Percentiles rank a stretch among this genome's conserved stretches.
These are phyloP conservation scores for Omphalotus olearius DNA, from an alignment of 1,284 basidiomycete species.

Conservation along the genomic window DNA sequence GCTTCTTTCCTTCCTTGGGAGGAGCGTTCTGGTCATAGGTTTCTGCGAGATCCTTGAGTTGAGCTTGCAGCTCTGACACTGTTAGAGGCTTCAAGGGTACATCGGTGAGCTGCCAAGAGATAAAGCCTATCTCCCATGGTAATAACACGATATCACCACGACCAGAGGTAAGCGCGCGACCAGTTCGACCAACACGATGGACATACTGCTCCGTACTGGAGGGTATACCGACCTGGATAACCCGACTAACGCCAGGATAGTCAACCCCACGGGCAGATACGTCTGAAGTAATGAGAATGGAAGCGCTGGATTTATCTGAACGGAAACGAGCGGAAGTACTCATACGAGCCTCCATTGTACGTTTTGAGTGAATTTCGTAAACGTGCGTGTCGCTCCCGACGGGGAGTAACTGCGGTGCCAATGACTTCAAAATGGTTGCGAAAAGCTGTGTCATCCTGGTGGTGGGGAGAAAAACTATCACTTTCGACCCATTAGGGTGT, in stretches of 20 bases:
- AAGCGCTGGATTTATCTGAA: slow-evolving; percentile 50
- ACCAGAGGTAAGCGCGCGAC: slow-evolving; percentile 62
- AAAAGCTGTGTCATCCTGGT: slow-evolving; percentile 85
- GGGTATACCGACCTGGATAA: slow-evolving; percentile 91
- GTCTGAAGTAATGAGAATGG: slow-evolving; percentile 83
- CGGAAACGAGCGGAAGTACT: slow-evolving; percentile 69
- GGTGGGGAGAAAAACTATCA: slow-evolving; percentile 88
- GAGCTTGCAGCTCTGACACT: slow-evolving; percentile 42
- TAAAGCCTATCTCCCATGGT: slow-evolving; percentile 79
- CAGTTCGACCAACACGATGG: slow-evolving; percentile 91
- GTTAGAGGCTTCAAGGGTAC: slow-evolving; percentile 70
- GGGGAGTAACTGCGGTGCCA: slow-evolving; percentile 41
- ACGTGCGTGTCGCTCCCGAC: slow-evolving; percentile 49
- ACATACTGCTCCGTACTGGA: slow-evolving; percentile 75
- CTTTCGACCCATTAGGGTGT: slow-evolving; percentile 71
- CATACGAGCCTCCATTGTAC: slow-evolving; percentile 64
- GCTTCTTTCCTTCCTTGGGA: slow-evolving; percentile 14
- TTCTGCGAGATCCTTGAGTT: slow-evolving; percentile 48
- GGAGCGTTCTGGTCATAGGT: slow-evolving; percentile 39
- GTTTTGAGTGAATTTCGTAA: slow-evolving; percentile 88
- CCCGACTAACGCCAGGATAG: slow-evolving; percentile 87
- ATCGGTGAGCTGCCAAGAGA: slow-evolving; percentile 59
- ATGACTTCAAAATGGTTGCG: slow-evolving; percentile 55
- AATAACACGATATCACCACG: slow-evolving; percentile 86
- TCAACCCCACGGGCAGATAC: slow-evolving; percentile 90